Conservation (phyloP, 257 asterid genomes). For the Solanum virginianum region DNA sequence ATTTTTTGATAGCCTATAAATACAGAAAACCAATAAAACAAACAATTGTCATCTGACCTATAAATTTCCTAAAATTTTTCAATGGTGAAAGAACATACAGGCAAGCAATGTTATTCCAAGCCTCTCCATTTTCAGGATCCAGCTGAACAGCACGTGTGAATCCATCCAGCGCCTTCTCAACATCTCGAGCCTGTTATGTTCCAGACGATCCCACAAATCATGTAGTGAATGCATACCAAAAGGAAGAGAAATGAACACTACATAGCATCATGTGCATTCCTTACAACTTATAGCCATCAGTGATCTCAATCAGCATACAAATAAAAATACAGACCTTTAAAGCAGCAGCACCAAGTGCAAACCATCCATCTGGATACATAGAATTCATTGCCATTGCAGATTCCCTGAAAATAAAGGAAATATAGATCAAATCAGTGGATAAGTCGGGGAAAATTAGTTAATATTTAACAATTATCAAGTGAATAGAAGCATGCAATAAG, state of each 20-base stretch:
- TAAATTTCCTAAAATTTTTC: not conserved
- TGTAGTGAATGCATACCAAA: not conserved
- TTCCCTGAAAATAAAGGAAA: constrained; percentile 24
- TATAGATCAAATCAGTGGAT: not conserved
- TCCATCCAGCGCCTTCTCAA: constrained; percentile 80
- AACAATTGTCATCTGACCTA: not conserved
- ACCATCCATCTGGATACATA: constrained; percentile 90
- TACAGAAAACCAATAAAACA: not conserved
- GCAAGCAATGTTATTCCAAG: constrained; percentile 96
- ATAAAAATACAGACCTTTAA: constrained; percentile 25
- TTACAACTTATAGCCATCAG: not conserved
- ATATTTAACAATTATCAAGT: not conserved
- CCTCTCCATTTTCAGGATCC: constrained; percentile 97
- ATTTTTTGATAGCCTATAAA: not conserved
- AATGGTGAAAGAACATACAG: constrained; percentile 15
- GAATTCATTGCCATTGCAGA: constrained; percentile 89
- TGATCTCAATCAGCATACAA: not conserved
- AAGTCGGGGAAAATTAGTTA: not conserved
- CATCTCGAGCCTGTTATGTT: constrained; percentile 31
- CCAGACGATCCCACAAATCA: not conserved
- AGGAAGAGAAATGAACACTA: not conserved
- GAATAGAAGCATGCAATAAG: not conserved
- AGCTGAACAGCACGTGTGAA: constrained; percentile 85
- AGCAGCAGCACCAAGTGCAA: constrained; percentile 92
- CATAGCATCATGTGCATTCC: not conserved